These are phyloP conservation scores for Penicillium sp. DNA, from an alignment of 2,329 filamentous ascomycete species.

Conservation along the genomic window DNA sequence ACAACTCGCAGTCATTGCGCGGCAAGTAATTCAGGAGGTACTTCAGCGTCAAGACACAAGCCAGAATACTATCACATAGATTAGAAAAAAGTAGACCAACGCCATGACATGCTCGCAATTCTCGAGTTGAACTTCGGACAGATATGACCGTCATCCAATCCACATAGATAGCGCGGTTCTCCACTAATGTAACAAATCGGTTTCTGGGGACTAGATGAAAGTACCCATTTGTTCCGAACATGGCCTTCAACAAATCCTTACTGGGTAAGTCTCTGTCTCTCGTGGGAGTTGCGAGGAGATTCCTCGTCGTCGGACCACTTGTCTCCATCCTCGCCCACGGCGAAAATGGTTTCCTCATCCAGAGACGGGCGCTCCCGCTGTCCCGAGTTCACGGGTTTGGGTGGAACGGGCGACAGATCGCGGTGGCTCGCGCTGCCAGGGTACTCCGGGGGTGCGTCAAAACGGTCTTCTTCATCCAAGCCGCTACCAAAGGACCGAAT, in stretches of 20 bases:
- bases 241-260: constrained; percentile 25
- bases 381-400: constrained; percentile 50
- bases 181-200: neutral
- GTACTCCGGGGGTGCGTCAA: constrained; percentile 34
- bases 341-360: constrained; percentile 93
- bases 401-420: constrained; percentile 38
- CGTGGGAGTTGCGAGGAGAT: constrained; percentile 46
- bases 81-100: constrained; percentile 15
- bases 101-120: constrained; percentile 23
- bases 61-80: constrained; percentile 10
- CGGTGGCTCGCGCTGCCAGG: constrained; percentile 30
- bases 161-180: constrained; percentile 1
- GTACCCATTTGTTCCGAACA: neutral
- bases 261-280: constrained; percentile 48
- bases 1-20: neutral
- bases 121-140: constrained; percentile 3
- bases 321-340: constrained; percentile 77
- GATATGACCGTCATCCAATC: neutral
- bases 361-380: constrained; percentile 55
- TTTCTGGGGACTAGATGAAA: neutral
- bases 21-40: constrained; percentile 10
- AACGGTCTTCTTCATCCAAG: constrained; percentile 58
- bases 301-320: constrained; percentile 70
- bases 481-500: constrained; percentile 84
- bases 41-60: constrained; percentile 6